Conservation (phyloP, 345 rosid species). For the Carallia pectinifolia region DNA sequence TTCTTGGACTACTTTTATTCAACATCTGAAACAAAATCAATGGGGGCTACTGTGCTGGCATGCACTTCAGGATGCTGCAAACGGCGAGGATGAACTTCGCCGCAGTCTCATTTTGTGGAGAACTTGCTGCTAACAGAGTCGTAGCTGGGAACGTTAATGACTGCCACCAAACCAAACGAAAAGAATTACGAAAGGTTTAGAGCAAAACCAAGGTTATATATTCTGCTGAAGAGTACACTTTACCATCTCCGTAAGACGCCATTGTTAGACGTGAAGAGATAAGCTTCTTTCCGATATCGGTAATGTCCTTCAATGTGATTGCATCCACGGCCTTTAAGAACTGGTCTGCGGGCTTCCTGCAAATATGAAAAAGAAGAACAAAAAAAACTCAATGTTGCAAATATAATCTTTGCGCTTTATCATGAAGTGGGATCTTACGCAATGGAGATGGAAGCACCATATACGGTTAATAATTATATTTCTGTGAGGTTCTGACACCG, state of each 20-base stretch:
- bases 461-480: no score
- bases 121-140: slow-evolving; percentile 63
- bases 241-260: slow-evolving; percentile 92
- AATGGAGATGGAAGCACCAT: no score
- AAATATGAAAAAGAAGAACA: background rate
- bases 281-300: slow-evolving; percentile 47
- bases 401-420: no score
- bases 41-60: background rate
- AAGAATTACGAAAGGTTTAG: background rate
- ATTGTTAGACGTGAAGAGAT: slow-evolving; percentile 83
- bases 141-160: slow-evolving; percentile 62
- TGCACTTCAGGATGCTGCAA: slow-evolving; percentile 1
- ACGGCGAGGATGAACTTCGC: background rate
- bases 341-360: slow-evolving; percentile 75
- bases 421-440: no score
- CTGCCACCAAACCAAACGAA: slow-evolving; percentile 33
- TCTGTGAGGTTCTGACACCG: no score
- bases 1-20: background rate
- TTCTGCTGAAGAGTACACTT: background rate
- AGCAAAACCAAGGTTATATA: background rate
- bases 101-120: slow-evolving; percentile 4
- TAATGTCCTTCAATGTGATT: slow-evolving; percentile 60
- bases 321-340: slow-evolving; percentile 64
- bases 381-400: no score
- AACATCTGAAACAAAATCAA: background rate